Percentiles rank a stretch among this genome's conserved stretches.
These are phyloP conservation scores for Suhomyces anneliseae DNA, from an alignment of 1,139 yeast genomes.

Conservation along the genomic window DNA sequence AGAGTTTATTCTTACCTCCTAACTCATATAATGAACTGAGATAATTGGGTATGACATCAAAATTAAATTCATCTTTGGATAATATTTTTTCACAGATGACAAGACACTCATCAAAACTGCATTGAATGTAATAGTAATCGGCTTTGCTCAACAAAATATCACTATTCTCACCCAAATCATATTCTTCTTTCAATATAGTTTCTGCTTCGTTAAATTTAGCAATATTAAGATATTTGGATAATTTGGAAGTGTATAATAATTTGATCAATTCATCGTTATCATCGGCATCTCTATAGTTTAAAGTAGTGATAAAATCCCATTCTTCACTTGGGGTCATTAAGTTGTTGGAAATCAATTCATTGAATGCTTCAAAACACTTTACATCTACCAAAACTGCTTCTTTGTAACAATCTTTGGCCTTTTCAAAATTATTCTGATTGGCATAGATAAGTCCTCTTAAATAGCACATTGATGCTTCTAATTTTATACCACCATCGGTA, in stretches of 20 bases:
- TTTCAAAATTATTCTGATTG: slow-evolving; percentile 79
- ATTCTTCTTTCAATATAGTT: slow-evolving; percentile 64
- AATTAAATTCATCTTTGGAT: slow-evolving; percentile 66
- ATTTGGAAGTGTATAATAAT: slow-evolving; percentile 70
- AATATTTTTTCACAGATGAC: slow-evolving; percentile 68
- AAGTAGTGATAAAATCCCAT: slow-evolving; percentile 69
- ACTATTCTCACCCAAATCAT: slow-evolving; percentile 63
- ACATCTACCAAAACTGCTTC: slow-evolving; percentile 89
- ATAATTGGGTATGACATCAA: slow-evolving; percentile 75
- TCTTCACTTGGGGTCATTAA: slow-evolving; percentile 84
- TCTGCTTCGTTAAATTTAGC: slow-evolving; percentile 67
- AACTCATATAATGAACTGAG: slow-evolving; percentile 83
- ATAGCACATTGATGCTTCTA: slow-evolving; percentile 86
- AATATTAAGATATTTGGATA: slow-evolving; percentile 71
- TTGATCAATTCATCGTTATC: slow-evolving; percentile 79
- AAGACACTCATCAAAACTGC: slow-evolving; percentile 77
- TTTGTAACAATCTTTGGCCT: slow-evolving; percentile 83
- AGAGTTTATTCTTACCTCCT: slow-evolving; percentile 79
- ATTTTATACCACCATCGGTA: slow-evolving; percentile 73
- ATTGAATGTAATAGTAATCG: slow-evolving; percentile 71
- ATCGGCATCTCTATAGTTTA: slow-evolving; percentile 75
- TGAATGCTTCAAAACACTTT: slow-evolving; percentile 91
- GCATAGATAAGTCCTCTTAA: slow-evolving; percentile 83
- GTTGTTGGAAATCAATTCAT: slow-evolving; percentile 71
- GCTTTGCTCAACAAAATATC: slow-evolving; percentile 73